A percentile compares a stretch with the other conserved stretches of the same genome.
Conservation (phyloP, 306 rosid species). For the Cucurbita pepo region DNA sequence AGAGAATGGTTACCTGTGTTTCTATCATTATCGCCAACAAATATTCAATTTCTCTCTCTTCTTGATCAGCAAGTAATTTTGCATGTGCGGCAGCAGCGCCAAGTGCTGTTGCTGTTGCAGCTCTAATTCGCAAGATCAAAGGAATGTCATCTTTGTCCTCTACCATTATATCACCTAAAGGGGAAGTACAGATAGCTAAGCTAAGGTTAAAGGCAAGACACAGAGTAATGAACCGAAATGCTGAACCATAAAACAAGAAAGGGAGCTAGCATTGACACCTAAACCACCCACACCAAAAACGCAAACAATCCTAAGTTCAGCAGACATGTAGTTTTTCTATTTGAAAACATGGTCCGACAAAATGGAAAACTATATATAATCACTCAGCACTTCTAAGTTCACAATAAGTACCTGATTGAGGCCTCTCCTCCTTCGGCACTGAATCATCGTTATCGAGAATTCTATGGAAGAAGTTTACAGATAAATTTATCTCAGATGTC, state of each 20-base stretch:
- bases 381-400: neutral
- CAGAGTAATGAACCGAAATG: neutral
- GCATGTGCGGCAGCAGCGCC: slow-evolving; percentile 92
- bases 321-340: neutral
- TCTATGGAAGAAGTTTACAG: slow-evolving; percentile 17
- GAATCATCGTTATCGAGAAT: slow-evolving; percentile 29
- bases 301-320: neutral
- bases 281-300: neutral
- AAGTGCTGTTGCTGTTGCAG: slow-evolving; percentile 72
- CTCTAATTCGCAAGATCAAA: slow-evolving; percentile 47
- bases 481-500: slow-evolving; percentile 4
- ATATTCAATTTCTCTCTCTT: slow-evolving; percentile 77
- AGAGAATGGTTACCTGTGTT: slow-evolving; percentile 45
- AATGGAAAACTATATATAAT: neutral
- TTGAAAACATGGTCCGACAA: neutral
- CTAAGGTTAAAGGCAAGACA: neutral
- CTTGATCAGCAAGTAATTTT: slow-evolving; percentile 78
- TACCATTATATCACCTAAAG: slow-evolving; percentile 23
- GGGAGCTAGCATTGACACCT: neutral
- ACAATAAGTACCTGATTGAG: slow-evolving; percentile 39
- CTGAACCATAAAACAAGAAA: neutral
- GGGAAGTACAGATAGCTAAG: neutral
- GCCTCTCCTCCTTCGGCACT: slow-evolving; percentile 28
- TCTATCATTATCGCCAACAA: slow-evolving; percentile 60
- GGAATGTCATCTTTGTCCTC: slow-evolving; percentile 40